These are phyloP conservation scores for Syzygium aromaticum DNA, from an alignment of 345 rosid species.

Conservation along the genomic window DNA sequence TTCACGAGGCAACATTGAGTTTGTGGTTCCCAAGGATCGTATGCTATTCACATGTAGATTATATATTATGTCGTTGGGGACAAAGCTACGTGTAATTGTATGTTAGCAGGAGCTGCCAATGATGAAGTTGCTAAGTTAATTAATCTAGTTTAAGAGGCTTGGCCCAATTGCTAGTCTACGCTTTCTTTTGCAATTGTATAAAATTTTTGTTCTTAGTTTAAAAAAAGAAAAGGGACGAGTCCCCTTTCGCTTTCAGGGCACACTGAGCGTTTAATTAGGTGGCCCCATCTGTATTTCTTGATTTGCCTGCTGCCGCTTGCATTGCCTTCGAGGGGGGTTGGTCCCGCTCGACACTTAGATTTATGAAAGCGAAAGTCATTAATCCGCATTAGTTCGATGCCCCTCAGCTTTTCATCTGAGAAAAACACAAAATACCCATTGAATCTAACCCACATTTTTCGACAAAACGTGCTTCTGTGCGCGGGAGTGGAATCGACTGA, in stretches of 20 bases:
- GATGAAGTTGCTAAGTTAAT: background rate
- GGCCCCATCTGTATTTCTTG: background rate
- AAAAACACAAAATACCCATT: background rate
- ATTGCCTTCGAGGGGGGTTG: background rate
- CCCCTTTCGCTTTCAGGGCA: background rate
- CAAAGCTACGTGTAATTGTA: background rate
- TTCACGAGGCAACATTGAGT: background rate
- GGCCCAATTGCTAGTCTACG: background rate
- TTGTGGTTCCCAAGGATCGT: background rate
- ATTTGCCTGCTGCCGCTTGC: background rate
- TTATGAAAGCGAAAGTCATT: background rate
- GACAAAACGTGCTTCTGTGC: background rate
- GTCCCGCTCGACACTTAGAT: background rate
- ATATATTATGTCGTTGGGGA: background rate
- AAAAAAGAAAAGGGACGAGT: background rate
- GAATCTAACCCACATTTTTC: background rate
- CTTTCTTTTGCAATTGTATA: background rate
- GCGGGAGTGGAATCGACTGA: background rate
- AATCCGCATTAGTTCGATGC: background rate
- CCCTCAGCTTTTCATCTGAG: background rate
- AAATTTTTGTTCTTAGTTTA: background rate
- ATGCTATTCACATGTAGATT: background rate
- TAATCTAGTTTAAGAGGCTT: background rate
- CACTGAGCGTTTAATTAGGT: background rate
- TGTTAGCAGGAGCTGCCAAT: background rate